Conservation (phyloP, 106 monocot genomes). For the Dioscorea dumetorum region DNA sequence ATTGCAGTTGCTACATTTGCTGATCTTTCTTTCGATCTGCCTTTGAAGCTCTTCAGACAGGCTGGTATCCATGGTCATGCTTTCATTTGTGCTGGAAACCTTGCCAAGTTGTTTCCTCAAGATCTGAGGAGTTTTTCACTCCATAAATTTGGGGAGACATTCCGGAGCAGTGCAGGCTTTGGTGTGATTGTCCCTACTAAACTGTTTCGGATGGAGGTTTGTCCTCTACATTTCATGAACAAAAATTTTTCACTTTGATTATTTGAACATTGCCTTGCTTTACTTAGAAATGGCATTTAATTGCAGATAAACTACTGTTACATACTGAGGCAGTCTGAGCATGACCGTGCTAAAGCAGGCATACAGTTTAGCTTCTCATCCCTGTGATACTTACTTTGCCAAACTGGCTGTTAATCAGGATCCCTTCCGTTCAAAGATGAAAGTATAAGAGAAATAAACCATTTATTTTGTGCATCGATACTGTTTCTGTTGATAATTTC, state of each 20-base stretch:
- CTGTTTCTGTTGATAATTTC: too few species aligned
- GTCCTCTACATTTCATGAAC: neutral
- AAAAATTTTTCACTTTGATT: too few species aligned
- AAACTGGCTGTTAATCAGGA: too few species aligned
- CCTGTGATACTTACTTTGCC: neutral
- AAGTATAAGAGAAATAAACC: too few species aligned
- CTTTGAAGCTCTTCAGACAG: conserved; percentile 61
- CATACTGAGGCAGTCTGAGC: conserved; percentile 64
- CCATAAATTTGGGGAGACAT: conserved; percentile 27
- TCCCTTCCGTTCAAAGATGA: too few species aligned
- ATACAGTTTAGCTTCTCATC: conserved; percentile 85
- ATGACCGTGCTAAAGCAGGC: conserved; percentile 79
- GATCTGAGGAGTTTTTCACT: conserved; percentile 46
- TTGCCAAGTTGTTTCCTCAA: conserved; percentile 44
- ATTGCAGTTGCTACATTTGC: conserved; percentile 75
- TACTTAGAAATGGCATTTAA: neutral
- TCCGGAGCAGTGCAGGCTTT: conserved; percentile 62
- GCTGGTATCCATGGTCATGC: conserved; percentile 80
- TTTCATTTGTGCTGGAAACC: conserved; percentile 68
- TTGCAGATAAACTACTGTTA: conserved; percentile 94
- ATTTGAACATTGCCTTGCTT: neutral
- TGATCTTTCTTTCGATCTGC: conserved; percentile 91
- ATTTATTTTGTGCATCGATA: neutral
- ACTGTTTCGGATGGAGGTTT: conserved; percentile 84
- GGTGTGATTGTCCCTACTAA: conserved; percentile 83